Evolutionary conservation across 768 basidiomycete genomes (phyloP).

Genomic region (Chalciporus sphaerocephalus): DNA sequence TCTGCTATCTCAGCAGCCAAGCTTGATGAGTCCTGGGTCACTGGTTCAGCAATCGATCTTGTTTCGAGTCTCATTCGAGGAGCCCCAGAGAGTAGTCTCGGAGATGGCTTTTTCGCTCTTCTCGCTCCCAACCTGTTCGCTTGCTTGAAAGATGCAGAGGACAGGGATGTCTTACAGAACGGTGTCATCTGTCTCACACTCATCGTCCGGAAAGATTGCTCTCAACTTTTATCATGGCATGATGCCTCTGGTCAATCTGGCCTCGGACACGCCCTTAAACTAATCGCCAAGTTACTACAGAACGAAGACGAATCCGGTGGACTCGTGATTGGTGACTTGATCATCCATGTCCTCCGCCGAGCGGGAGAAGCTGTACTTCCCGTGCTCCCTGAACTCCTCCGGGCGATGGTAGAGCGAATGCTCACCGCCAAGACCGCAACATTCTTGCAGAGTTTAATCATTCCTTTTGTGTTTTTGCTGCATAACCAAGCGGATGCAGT

Average conservation of each 20-base stretch:
- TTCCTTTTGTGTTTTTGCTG: conserved; percentile 93
- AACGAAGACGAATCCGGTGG: conserved; percentile 88
- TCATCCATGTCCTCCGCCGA: conserved; percentile 85
- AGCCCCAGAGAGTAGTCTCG: conserved; percentile 58
- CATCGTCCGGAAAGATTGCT: conserved; percentile 81
- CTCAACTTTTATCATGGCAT: conserved; percentile 75
- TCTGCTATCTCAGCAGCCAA: conserved; percentile 56
- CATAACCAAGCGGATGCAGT: conserved; percentile 81
- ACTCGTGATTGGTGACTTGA: conserved; percentile 88
- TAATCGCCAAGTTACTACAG: conserved; percentile 75
- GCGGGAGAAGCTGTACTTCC: conserved; percentile 78
- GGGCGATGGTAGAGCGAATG: conserved; percentile 81
- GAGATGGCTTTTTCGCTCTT: conserved; percentile 73
- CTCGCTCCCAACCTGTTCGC: conserved; percentile 74
- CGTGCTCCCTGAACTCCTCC: conserved; percentile 81
- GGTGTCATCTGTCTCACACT: conserved; percentile 78
- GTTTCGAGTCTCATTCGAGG: conserved; percentile 68
- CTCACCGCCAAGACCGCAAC: conserved; percentile 82
- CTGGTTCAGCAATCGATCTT: conserved; percentile 79
- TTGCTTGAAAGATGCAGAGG: conserved; percentile 66
- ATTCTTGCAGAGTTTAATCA: conserved; percentile 86
- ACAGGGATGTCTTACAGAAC: conserved; percentile 86
- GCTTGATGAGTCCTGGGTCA: conserved; percentile 66
- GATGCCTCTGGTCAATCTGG: conserved; percentile 67
- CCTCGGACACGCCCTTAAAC: conserved; percentile 64